Base-by-base conservation (phyloP, 1,284 basidiomycete genomes). In the Ganoderma meredithae region DNA sequence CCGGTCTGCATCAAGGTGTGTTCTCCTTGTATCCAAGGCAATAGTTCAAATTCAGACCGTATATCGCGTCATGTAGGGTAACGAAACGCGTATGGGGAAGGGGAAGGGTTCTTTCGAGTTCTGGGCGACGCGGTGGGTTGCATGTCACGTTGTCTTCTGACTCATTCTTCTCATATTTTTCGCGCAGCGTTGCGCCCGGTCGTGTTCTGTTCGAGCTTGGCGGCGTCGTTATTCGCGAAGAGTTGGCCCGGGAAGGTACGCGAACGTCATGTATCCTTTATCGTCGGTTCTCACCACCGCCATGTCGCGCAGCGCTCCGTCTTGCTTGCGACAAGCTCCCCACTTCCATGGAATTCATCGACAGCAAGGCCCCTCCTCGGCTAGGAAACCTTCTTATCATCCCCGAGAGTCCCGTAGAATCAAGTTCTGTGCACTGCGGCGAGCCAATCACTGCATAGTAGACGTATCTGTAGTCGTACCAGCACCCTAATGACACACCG, bases 81-180 rank as follows among this genome's bases (percentile, higher is more conserved):
- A 49, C 22, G 47, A 49, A 22, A 98, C 97, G 8, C 94, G 98
- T 88, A 99, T 99, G 98, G 97, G 97, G 59, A 99, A 99, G 82
- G 98, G 98, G 68, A 99, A 99, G 81, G 98, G 98, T 60, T 89
- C 93, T 0, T 99, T 99, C 76, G 97, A 99, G 79, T 99, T 89
- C 80, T 99, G 97, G 98, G 95, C 97, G 43, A 96, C 95, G 70
- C 89, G 95, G 95, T 95, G 77, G 69, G 88, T 82, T 22, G 12
- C 41, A 39, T 49, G 52, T 61, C 60, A 56, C 15, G 36, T 44
- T 40, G 10, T 49, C 4, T 66, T 49, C 61, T 44, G 36, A 9
- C 60, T 6, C 19, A 7, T 66, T 6, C 31, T 66, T 6, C 31
- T 52, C 17, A 66, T 63, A 9, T 31, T 25, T 8, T 36, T 22